Evolutionary conservation across 495 filamentous ascomycete genomes (phyloP).

Genomic region (Thozetella sp.): DNA sequence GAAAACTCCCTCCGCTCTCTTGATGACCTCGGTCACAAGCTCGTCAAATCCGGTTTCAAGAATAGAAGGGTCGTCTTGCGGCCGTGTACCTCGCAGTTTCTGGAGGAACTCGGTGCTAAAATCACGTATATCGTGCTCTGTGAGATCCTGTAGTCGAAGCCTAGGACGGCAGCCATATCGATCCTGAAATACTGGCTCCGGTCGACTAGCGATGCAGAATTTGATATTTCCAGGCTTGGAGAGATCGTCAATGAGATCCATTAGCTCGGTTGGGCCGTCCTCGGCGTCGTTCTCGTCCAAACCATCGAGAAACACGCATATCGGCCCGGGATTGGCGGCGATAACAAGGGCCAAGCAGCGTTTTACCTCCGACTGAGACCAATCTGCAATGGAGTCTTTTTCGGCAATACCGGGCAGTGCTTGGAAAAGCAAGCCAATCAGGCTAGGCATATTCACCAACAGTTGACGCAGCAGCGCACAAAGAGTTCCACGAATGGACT

Average conservation of each 20-base stretch:
- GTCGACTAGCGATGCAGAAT: not conserved
- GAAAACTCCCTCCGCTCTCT: not conserved
- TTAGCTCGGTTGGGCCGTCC: not conserved
- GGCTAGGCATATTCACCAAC: not conserved
- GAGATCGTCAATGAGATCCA: not conserved
- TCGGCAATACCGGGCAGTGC: not conserved
- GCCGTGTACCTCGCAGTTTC: too few relatives aligned
- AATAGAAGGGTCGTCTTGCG: not conserved
- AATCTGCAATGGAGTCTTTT: not conserved
- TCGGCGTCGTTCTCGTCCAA: not conserved
- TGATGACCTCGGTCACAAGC: not conserved
- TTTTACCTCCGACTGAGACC: not conserved
- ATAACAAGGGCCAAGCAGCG: not conserved
- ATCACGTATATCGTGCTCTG: not conserved
- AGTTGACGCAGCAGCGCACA: not conserved
- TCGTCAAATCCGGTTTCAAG: not conserved
- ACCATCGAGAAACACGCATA: not conserved
- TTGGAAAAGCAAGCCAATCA: not conserved
- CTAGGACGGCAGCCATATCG: not conserved
- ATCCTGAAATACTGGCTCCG: not conserved
- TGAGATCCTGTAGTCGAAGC: not conserved
- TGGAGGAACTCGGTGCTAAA: not conserved
- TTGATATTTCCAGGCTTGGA: not conserved
- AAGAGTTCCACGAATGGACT: not conserved
- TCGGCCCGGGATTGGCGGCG: not conserved